These are phyloP conservation scores for Phylloboletellus chloephorus DNA, from an alignment of 1,284 basidiomycete genomes.

Conservation along the genomic window DNA sequence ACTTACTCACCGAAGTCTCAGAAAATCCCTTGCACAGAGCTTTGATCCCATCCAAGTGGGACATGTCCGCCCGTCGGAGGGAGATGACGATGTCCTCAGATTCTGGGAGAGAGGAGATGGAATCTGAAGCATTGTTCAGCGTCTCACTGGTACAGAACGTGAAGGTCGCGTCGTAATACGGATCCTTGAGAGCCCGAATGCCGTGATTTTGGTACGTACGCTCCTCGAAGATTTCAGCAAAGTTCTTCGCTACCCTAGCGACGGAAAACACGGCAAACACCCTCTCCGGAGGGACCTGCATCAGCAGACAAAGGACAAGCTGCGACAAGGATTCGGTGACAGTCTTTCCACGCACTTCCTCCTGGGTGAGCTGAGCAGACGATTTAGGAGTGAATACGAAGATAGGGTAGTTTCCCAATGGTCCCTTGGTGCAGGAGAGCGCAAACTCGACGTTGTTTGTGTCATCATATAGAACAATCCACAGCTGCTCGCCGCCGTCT, in stretches of 20 bases:
- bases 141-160: constrained; percentile 47
- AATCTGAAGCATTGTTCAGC: constrained; percentile 31
- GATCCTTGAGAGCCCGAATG: constrained; percentile 31
- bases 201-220: constrained; percentile 32
- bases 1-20: constrained; percentile 44
- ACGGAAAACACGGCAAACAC: constrained; percentile 66
- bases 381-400: constrained; percentile 47
- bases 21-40: constrained; percentile 54
- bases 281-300: constrained; percentile 33
- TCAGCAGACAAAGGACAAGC: constrained; percentile 33
- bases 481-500: constrained; percentile 37
- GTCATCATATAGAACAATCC: constrained; percentile 44
- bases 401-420: constrained; percentile 51
- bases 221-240: constrained; percentile 45
- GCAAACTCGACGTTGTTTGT: constrained; percentile 44
- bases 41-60: constrained; percentile 43
- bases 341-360: constrained; percentile 17
- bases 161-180: constrained; percentile 61
- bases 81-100: constrained; percentile 28
- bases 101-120: constrained; percentile 19
- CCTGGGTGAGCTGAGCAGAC: constrained; percentile 24
- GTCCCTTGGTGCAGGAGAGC: constrained; percentile 50
- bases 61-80: constrained; percentile 39
- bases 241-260: constrained; percentile 42
- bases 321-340: constrained; percentile 33